Percentiles rank a stretch among this genome's conserved stretches.
phyloP scores from a whole-genome alignment of 2,329 filamentous ascomycete genomes.

The Penicillium sp. region DNA sequence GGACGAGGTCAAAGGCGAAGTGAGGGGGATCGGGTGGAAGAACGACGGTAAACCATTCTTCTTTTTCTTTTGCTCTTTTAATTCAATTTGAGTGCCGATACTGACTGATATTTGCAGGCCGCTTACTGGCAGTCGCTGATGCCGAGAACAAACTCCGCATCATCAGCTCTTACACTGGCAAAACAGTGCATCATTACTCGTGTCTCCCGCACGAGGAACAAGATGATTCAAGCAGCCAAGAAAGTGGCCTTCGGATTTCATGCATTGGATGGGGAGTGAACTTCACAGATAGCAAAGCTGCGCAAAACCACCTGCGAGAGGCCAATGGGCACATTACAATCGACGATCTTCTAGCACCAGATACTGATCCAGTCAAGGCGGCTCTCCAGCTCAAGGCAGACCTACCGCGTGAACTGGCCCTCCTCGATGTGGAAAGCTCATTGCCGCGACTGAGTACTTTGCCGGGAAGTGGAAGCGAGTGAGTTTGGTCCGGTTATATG shows the following conservation, averaged over 20 bases:
- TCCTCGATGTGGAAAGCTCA: slow-evolving; percentile 71
- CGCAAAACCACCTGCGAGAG: slow-evolving; percentile 39
- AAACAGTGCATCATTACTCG: slow-evolving; percentile 69
- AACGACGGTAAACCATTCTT: slow-evolving; percentile 53
- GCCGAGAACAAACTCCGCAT: slow-evolving; percentile 74
- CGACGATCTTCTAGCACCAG: slow-evolving; percentile 40
- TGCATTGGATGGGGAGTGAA: slow-evolving; percentile 55
- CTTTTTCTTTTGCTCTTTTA: neutral
- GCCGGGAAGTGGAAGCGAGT: slow-evolving; percentile 61
- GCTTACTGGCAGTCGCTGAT: slow-evolving; percentile 78
- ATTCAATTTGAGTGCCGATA: neutral
- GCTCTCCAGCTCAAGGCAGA: slow-evolving; percentile 45
- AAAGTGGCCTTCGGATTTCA: slow-evolving; percentile 29
- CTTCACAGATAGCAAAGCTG: slow-evolving; percentile 48
- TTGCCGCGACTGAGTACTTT: slow-evolving; percentile 72
- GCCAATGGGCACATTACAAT: slow-evolving; percentile 32
- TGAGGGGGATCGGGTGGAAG: slow-evolving; percentile 57
- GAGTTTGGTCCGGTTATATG: slow-evolving; percentile 10
- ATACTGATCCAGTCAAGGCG: slow-evolving; percentile 34
- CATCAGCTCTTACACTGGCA: slow-evolving; percentile 74
- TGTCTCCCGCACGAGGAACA: slow-evolving; percentile 21
- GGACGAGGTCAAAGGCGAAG: slow-evolving; percentile 39
- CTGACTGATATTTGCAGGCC: slow-evolving; percentile 31
- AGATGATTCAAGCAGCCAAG: neutral
- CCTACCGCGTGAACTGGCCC: slow-evolving; percentile 68